phyloP scores from a whole-genome alignment of 2,329 filamentous ascomycete species.

The Lachnellula hyalina region DNA sequence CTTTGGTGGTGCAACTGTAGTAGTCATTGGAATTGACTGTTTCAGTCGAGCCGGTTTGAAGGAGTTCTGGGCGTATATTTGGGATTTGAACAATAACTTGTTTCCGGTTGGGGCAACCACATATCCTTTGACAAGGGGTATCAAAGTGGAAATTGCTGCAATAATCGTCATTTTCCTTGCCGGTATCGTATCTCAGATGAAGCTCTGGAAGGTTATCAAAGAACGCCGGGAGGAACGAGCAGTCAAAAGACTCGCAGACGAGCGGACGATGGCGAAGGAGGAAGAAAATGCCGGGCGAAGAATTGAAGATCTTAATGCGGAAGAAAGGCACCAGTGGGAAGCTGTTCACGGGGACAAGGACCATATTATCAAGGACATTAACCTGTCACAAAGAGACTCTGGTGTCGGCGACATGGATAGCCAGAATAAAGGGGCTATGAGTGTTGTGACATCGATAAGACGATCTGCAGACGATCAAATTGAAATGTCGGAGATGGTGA shows the following conservation, averaged over 20 bases:
- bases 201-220: constrained; percentile 77
- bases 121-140: constrained; percentile 82
- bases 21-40: constrained; percentile 83
- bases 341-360: constrained; percentile 63
- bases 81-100: constrained; percentile 71
- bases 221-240: constrained; percentile 52
- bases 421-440: constrained; percentile 37
- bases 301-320: constrained; percentile 56
- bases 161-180: constrained; percentile 69
- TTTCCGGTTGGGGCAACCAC: constrained; percentile 74
- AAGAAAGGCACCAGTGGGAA: constrained; percentile 70
- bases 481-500: constrained; percentile 47
- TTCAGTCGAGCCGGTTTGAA: constrained; percentile 86
- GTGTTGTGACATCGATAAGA: constrained; percentile 25
- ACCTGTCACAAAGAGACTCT: constrained; percentile 22
- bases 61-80: constrained; percentile 94
- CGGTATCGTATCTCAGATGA: constrained; percentile 78
- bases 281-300: constrained; percentile 67
- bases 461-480: constrained; percentile 42
- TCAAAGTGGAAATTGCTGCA: constrained; percentile 76
- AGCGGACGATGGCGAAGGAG: constrained; percentile 52
- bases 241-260: constrained; percentile 43
- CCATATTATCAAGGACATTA: constrained; percentile 20
- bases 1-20: constrained; percentile 74
- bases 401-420: constrained; percentile 38